These are phyloP conservation scores for Acer saccharum DNA, from an alignment of 345 rosid genomes.

Conservation along the genomic window DNA sequence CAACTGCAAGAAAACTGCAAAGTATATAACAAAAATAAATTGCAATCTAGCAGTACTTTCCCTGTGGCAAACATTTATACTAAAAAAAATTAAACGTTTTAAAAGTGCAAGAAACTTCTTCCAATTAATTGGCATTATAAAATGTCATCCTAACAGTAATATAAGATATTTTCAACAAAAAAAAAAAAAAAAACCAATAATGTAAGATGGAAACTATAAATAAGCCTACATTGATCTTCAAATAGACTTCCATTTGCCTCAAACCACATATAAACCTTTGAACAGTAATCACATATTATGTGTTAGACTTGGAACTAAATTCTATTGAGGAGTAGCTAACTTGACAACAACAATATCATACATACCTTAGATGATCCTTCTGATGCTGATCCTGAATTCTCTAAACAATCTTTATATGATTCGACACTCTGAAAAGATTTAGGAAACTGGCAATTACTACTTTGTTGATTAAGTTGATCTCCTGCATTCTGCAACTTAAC, in stretches of 20 bases:
- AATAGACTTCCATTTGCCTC: neutral
- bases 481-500: constrained; percentile 29
- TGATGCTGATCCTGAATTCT: constrained; percentile 6
- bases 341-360: neutral
- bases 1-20: neutral
- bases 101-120: neutral
- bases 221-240: neutral
- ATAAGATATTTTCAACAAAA: neutral
- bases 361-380: constrained; percentile 15
- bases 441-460: constrained; percentile 9
- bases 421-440: constrained; percentile 13
- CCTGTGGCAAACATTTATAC: neutral
- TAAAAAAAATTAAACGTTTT: neutral
- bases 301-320: neutral
- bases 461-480: constrained; percentile 4
- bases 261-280: neutral
- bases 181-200: neutral
- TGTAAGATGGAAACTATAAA: neutral
- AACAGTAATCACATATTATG: neutral
- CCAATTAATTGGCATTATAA: neutral
- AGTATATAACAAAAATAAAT: neutral
- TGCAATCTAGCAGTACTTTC: neutral
- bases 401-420: constrained; percentile 6
- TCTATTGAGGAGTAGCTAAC: neutral
- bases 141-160: neutral